Evolutionary conservation across 495 filamentous ascomycete genomes (phyloP), one percentile per base, ranked within the genome.

Genomic region (Penicillium maclennaniae): DNA sequence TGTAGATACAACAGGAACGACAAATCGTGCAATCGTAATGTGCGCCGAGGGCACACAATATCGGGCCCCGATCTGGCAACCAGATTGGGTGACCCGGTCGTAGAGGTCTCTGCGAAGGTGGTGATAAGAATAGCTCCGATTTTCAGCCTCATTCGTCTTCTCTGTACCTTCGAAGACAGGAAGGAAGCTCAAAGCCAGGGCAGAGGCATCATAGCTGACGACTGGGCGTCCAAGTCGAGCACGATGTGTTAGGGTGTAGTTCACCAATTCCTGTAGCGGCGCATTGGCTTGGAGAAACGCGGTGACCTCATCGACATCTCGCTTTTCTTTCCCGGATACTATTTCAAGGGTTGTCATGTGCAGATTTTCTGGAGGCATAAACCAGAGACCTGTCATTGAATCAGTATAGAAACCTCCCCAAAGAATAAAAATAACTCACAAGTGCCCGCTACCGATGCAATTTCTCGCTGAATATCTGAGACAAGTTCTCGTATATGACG

Each of bases 21-120:
- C 77, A 62, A 91, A 96, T 4, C 92, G 79, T 2, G 79, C 91
- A 54, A 97, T 79, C 0, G 92, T 96, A 55, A 97, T 77, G 73
- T 98, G 92, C 7, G 89, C 87, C 38, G 87, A 89, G 4, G 90
- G 91, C 8, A 95, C 88, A 1, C 87, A 81, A 69, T 97, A 98
- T 49, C 92, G 79, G 27, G 85, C 86, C 15, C 68, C 80, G 14
- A 95, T 75, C 9, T 69, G 66, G 7, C 89, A 76, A 0, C 87
- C 87, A 3, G 79, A 75, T 3, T 68, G 69, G 41, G 73, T 67
- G 12, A 78, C 77, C n/a, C 82, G 67, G 16, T 76, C 74, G 63
- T 83, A 91, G 14, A 95, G 67, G 67, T 96, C 89, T 3, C 87
- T 76, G 1, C 92, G 83, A 6, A 97, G 82, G 68, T 97, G 92